phyloP scores from a whole-genome alignment of 225 moss, liverwort and hornwort genomes.

The Climacium dendroides region DNA sequence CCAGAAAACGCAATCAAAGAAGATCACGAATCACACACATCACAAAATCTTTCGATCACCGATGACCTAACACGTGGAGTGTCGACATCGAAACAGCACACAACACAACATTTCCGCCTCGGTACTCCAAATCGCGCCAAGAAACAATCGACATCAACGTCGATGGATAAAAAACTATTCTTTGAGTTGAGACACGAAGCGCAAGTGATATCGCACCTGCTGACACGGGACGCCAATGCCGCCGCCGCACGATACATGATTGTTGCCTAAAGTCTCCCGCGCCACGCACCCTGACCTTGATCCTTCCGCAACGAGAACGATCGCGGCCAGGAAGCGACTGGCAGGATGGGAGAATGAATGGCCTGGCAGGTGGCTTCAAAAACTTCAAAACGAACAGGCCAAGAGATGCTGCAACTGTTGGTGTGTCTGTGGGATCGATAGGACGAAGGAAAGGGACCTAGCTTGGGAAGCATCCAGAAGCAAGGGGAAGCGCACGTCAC shows the following conservation, averaged over 20 bases:
- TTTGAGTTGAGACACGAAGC: background rate
- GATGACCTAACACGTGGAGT: background rate
- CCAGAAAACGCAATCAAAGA: background rate
- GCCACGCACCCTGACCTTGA: background rate
- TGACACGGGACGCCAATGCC: conserved; percentile 35
- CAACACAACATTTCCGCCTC: background rate
- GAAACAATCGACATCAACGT: background rate
- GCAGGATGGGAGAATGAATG: too few species aligned
- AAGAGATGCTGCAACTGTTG: background rate
- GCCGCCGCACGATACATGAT: conserved; percentile 49
- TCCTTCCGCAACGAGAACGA: background rate
- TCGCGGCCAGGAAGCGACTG: background rate
- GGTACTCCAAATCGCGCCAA: background rate
- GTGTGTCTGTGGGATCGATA: background rate
- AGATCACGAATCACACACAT: background rate
- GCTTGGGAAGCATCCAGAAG: background rate
- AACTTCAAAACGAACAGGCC: background rate
- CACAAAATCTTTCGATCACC: background rate
- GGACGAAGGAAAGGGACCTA: background rate
- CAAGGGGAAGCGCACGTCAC: background rate
- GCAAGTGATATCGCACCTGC: background rate
- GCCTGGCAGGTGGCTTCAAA: background rate
- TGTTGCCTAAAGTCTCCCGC: background rate
- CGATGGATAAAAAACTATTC: too few species aligned
- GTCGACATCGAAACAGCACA: background rate